A percentile compares a stretch with the other conserved stretches of the same genome.
Evolutionary conservation across 495 filamentous ascomycete genomes (phyloP).

Genomic region (Podospora sp.): DNA sequence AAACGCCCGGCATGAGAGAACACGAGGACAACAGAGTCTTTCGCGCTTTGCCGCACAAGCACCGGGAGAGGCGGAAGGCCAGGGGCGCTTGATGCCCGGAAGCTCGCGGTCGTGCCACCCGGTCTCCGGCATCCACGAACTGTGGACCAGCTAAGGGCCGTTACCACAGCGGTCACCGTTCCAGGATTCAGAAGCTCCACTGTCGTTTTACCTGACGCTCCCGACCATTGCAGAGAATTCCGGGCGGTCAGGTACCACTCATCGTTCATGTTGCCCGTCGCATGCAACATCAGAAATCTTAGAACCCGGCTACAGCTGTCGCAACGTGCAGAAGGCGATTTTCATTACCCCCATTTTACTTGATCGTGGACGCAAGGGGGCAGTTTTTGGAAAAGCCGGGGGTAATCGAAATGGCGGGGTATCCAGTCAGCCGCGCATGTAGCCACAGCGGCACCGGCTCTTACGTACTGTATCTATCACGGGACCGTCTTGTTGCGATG

Average conservation of each 20-base stretch:
- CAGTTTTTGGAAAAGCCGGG: slow-evolving; percentile 26
- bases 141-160: neutral
- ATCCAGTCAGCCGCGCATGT: slow-evolving; percentile 20
- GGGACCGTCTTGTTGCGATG: slow-evolving; percentile 29
- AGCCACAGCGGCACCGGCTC: slow-evolving; percentile 25
- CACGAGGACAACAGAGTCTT: slow-evolving; percentile 42
- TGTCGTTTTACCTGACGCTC: slow-evolving; percentile 1
- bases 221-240: slow-evolving; percentile 1
- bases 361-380: slow-evolving; percentile 35
- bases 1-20: slow-evolving; percentile 36
- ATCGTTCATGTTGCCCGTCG: slow-evolving; percentile 18
- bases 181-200: slow-evolving; percentile 1
- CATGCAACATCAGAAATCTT: slow-evolving; percentile 31
- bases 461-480: slow-evolving; percentile 39
- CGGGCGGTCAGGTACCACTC: slow-evolving; percentile 2
- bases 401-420: slow-evolving; percentile 30
- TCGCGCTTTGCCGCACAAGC: slow-evolving; percentile 4
- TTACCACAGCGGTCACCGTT: slow-evolving; percentile 30
- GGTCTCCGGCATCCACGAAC: slow-evolving; percentile 13
- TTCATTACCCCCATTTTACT: slow-evolving; percentile 48
- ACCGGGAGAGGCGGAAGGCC: slow-evolving; percentile 22
- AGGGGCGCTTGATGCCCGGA: slow-evolving; percentile 14
- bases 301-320: slow-evolving; percentile 8
- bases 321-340: slow-evolving; percentile 24
- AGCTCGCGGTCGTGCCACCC: slow-evolving; percentile 13